Evolutionary conservation across 805 yeast genomes (phyloP).

Genomic region (Metschnikowia matae): DNA sequence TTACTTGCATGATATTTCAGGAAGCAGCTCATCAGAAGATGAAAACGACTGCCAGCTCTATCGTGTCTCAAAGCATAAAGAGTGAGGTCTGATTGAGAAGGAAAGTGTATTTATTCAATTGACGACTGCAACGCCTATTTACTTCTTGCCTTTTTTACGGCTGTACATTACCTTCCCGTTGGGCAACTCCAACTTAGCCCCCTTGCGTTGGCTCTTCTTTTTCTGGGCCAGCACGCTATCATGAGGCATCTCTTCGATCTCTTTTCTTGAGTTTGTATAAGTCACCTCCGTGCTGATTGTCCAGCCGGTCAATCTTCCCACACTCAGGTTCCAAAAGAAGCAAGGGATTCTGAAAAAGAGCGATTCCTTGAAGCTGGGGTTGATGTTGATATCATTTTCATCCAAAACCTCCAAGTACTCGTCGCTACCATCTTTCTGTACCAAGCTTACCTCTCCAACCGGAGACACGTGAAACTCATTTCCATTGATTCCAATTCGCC

Average conservation of each 20-base stretch:
- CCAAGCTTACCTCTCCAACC: constrained; percentile 50
- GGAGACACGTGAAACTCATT: constrained; percentile 52
- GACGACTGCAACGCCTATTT: constrained; percentile 2
- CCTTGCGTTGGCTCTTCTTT: constrained; percentile 20
- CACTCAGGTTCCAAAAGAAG: constrained; percentile 40
- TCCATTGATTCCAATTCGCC: constrained; percentile 43
- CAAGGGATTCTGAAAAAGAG: constrained; percentile 41
- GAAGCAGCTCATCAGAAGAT: constrained; percentile 42
- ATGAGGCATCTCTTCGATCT: constrained; percentile 9
- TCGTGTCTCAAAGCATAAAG: constrained; percentile 38
- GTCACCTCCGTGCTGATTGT: constrained; percentile 18
- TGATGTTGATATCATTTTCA: constrained; percentile 42
- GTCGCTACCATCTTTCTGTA: constrained; percentile 40
- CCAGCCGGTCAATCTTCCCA: constrained; percentile 33
- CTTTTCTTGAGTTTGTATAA: constrained; percentile 14
- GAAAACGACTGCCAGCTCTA: constrained; percentile 35
- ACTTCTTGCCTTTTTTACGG: constrained; percentile 13
- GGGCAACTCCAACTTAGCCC: constrained; percentile 49
- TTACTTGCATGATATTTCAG: constrained; percentile 38
- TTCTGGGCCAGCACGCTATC: constrained; percentile 2
- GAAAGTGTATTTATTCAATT: neutral
- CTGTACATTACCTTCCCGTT: constrained; percentile 55
- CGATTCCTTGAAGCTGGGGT: constrained; percentile 49
- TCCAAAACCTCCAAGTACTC: constrained; percentile 36
- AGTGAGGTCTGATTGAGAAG: constrained; percentile 9